Base-by-base conservation (phyloP, 192 early-diverging fungal genomes). In the Coemansia sp. region DNA sequence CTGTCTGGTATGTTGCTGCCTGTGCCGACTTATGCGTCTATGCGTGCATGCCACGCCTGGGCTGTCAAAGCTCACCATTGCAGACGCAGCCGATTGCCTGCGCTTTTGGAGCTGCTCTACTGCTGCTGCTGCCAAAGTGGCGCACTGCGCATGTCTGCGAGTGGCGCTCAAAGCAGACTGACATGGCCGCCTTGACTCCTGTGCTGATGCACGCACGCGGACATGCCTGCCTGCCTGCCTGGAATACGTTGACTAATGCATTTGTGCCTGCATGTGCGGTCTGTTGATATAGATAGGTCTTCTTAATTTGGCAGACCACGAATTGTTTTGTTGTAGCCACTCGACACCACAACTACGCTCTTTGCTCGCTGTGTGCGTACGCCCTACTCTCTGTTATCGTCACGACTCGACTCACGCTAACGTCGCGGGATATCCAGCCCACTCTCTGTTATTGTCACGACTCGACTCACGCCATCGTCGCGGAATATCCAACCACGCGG, bases 321-420 rank as follows among this genome's bases (percentile, higher is more conserved):
- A 15, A 54, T 31, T 54, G 52, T 28, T 46, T 9, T 25, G 46
- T 17, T 22, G 46, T 60, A 60, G 59, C 46, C 48, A 47, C 40
- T 60, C 55, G 31, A 57, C 55, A 60, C 58, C 38, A 36, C 44
- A 31, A 50, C 47, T 36, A 48, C 31, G 46, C 46, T 34, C 49
- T 25, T 23, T 14, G 46, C 42, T 47, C 59, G 59, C 59, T 60
- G 59, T 60, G 42, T 60, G 59, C 59, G 59, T 23, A 28, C 46
- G 42, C 59, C 38, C 44, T 34, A 44, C 20, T 38, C 17, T 7
- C 47, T 48, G 47, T 20, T 48, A 48, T 48, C 21, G 47, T 17
- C 47, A 48, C 47, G 47, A 48, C n/a, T 48, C 12, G 12, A 48
- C 0, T 20, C 12, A 48, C 47, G 47, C 47, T 15, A 48, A 48